Base-by-base conservation (phyloP, 2,329 filamentous ascomycete species). In the Dothiorella sarmentorum region DNA sequence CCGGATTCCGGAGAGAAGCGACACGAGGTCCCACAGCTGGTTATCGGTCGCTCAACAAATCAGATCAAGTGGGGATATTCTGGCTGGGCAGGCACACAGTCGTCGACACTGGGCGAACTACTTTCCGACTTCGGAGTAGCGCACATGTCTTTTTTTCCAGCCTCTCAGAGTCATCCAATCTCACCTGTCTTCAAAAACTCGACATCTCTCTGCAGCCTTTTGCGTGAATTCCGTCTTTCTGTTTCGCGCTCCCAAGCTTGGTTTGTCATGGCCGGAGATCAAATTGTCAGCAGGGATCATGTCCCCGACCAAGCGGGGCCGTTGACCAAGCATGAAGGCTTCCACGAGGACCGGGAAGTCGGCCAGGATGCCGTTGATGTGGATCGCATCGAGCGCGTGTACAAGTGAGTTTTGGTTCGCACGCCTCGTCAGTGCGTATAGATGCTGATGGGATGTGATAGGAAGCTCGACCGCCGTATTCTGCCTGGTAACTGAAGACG, bases 391-490 rank as follows among this genome's bases (percentile, higher is more conserved):
- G 69, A 72, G 56, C 67, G 63, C 37, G 71, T 75, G 17, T 75
- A 75, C 59, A 69, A 67, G 71, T 73, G 61, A 61, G 69, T 66
- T 13, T 13, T 3, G n/a, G n/a, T n/a, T 7, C 3, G 0, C 0
- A 13, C 7, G n/a, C 2, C 15, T 9, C 20, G n/a, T 22, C 7
- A 13, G 7, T 2, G n/a, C 15, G n/a, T 5, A 13, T 5, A 11
- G 35, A 29, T 13, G 15, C 31, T 53, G 33, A 53, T 20, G 4
- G n/a, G 7, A 4, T 38, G 7, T 15, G 9, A n/a, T 33, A 82
- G 80, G 56, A 84, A 84, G 71, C 75, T 85, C 31, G 82, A 85
- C 63, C 75, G 76, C n/a, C 76, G 82, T 17, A 84, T 84, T 60
- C 78, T 84, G 61, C 80, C 81, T 63, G 74, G 75, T 76, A 29